phyloP scores from a whole-genome alignment of 176 grass and related monocot species.

The Oryza meyeriana region DNA sequence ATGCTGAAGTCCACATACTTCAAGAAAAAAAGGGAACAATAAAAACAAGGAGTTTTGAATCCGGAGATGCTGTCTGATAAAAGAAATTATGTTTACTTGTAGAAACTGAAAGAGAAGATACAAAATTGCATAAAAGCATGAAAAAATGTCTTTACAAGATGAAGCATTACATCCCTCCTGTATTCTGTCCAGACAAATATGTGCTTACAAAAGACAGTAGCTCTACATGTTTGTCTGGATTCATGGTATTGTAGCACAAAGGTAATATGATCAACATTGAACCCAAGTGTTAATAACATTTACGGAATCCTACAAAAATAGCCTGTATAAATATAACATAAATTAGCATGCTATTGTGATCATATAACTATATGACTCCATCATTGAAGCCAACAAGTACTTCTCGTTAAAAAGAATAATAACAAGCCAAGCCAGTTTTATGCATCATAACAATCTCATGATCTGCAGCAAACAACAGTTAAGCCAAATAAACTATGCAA shows the following conservation, averaged over 20 bases:
- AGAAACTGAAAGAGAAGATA: constrained; percentile 4
- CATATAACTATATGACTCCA: neutral
- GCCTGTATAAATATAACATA: constrained; percentile 17
- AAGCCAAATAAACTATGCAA: constrained; percentile 6
- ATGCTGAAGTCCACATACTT: constrained; percentile 88
- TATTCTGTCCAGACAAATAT: constrained; percentile 7
- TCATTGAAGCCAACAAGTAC: neutral
- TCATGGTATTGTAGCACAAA: constrained; percentile 18
- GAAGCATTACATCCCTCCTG: neutral
- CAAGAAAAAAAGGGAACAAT: neutral
- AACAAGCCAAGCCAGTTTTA: neutral
- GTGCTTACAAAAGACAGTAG: constrained; percentile 4
- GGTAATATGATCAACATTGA: constrained; percentile 6
- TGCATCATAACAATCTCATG: neutral
- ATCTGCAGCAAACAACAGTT: neutral
- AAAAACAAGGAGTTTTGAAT: neutral
- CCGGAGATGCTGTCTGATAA: neutral
- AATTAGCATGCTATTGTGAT: neutral
- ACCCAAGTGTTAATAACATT: constrained; percentile 7
- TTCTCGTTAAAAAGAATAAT: neutral
- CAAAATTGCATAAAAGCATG: constrained; percentile 7
- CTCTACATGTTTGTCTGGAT: constrained; percentile 5
- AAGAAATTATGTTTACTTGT: constrained; percentile 16
- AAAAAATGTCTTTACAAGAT: neutral
- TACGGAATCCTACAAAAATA: neutral